Conservation (phyloP, 208 protist genomes). For the Blechomonas ayalai region DNA sequence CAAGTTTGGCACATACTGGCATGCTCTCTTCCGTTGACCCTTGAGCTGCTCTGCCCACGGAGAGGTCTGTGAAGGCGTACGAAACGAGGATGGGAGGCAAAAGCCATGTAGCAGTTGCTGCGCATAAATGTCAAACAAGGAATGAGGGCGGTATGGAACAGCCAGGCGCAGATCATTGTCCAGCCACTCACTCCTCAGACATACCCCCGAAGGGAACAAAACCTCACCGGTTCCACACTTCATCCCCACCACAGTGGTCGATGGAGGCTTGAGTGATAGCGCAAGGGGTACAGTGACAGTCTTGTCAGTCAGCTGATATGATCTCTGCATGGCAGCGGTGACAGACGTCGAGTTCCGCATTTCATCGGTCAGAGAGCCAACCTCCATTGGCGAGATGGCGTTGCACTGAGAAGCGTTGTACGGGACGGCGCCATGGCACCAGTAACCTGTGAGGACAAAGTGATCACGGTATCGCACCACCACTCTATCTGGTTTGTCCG, state of each 20-base stretch:
- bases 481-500: background rate
- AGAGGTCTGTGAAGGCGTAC: slow-evolving; percentile 1
- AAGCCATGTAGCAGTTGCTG: slow-evolving; percentile 6
- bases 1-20: too few species aligned
- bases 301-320: too few species aligned
- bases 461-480: slow-evolving; percentile 11
- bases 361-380: too few species aligned
- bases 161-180: slow-evolving; percentile 49
- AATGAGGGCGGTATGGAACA: slow-evolving; percentile 48
- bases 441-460: slow-evolving; percentile 13
- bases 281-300: background rate
- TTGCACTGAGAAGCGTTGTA: too few species aligned
- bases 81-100: slow-evolving; percentile 7
- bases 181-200: slow-evolving; percentile 36
- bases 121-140: slow-evolving; percentile 39
- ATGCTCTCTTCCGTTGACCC: too few species aligned
- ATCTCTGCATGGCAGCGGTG: too few species aligned
- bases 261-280: slow-evolving; percentile 9
- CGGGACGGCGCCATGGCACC: too few species aligned
- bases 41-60: slow-evolving; percentile 1
- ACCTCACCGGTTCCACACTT: slow-evolving; percentile 30
- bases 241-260: slow-evolving; percentile 18
- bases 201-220: slow-evolving; percentile 57
- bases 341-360: too few species aligned
- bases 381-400: too few species aligned